Conservation (phyloP, 2,329 filamentous ascomycete species). For the Epichloe scottii region DNA sequence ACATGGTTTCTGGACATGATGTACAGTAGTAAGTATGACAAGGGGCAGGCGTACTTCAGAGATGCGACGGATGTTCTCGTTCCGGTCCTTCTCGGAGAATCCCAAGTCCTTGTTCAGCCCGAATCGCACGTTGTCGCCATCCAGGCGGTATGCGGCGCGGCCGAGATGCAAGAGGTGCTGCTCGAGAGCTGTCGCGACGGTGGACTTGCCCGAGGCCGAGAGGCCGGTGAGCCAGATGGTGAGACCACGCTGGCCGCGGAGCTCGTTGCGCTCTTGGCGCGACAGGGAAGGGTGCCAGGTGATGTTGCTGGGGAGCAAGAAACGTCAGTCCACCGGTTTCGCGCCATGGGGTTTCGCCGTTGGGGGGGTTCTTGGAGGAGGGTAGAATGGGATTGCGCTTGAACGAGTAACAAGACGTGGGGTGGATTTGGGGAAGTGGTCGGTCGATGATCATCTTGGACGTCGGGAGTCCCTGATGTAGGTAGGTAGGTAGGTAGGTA, state of each 20-base stretch:
- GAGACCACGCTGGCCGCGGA: conserved; percentile 75
- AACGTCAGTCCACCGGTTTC: too few species aligned
- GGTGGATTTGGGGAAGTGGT: background rate
- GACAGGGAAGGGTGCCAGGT: conserved; percentile 79
- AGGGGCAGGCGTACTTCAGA: conserved; percentile 46
- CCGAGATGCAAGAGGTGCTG: conserved; percentile 86
- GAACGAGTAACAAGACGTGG: background rate
- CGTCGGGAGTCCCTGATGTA: background rate
- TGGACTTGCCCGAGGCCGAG: conserved; percentile 92
- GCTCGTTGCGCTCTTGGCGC: conserved; percentile 59
- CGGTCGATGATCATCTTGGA: background rate
- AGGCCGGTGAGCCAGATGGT: conserved; percentile 98
- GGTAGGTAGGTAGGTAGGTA: background rate
- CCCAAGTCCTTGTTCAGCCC: conserved; percentile 96
- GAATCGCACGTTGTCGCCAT: conserved; percentile 97
- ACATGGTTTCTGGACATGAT: background rate
- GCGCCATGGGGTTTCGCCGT: background rate
- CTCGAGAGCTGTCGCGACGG: conserved; percentile 90
- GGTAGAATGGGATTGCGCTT: background rate
- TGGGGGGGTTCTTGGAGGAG: background rate
- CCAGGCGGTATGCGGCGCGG: conserved; percentile 77
- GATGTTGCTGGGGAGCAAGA: conserved; percentile 53
- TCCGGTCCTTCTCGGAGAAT: conserved; percentile 84
- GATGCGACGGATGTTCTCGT: conserved; percentile 96
- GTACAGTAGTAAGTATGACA: background rate